Percentiles rank a stretch among this genome's conserved stretches.
phyloP scores from a whole-genome alignment of 106 monocot genomes.

The Xerophyta viscosa region DNA sequence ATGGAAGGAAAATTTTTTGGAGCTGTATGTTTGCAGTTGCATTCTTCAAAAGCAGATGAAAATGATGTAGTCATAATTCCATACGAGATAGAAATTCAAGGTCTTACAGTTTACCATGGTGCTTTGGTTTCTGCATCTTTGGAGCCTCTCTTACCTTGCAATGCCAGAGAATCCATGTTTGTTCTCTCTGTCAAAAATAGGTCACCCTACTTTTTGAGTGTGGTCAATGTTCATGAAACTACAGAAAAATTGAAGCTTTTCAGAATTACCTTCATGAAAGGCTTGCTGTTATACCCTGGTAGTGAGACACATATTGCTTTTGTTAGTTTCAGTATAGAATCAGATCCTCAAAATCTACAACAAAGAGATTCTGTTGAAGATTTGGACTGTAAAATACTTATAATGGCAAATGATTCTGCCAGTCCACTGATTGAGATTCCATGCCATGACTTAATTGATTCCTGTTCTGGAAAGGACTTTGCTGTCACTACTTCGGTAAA shows the following conservation, averaged over 20 bases:
- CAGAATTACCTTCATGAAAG: constrained; percentile 36
- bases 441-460: constrained; percentile 11
- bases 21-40: constrained; percentile 46
- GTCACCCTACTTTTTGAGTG: constrained; percentile 22
- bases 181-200: constrained; percentile 44
- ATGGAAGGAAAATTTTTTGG: constrained; percentile 44
- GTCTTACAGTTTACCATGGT: constrained; percentile 14
- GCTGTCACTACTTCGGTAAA: neutral
- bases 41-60: constrained; percentile 15
- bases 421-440: constrained; percentile 23
- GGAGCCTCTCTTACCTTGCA: constrained; percentile 18
- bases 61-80: constrained; percentile 38
- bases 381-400: constrained; percentile 11
- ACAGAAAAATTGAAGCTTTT: constrained; percentile 29
- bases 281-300: constrained; percentile 49
- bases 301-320: constrained; percentile 41
- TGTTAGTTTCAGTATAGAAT: constrained; percentile 16
- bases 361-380: constrained; percentile 8
- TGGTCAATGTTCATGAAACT: constrained; percentile 38
- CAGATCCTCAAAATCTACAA: constrained; percentile 1
- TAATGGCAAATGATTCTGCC: constrained; percentile 27
- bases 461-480: constrained; percentile 2
- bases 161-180: constrained; percentile 19
- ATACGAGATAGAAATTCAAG: constrained; percentile 36
- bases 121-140: constrained; percentile 36